These are phyloP conservation scores for Aureobasidium sp. DNA, from an alignment of 2,329 filamentous ascomycete genomes.

Conservation along the genomic window DNA sequence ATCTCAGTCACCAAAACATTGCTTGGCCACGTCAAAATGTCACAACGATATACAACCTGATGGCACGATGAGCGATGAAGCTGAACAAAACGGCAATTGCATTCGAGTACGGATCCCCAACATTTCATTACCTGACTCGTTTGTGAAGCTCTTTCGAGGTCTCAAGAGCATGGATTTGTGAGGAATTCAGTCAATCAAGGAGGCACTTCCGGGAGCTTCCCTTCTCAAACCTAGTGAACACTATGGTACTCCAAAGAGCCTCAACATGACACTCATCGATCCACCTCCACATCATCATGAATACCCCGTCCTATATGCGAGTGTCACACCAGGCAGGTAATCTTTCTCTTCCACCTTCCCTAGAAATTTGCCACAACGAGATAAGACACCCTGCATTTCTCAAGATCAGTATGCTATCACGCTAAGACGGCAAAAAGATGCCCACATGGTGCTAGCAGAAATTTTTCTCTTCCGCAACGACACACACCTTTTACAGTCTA, in stretches of 20 bases:
- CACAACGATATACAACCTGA: not conserved
- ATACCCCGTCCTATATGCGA: not conserved
- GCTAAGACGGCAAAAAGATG: not conserved
- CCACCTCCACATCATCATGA: not conserved
- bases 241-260: not conserved
- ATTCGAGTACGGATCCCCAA: not conserved
- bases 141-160: not conserved
- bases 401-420: not conserved
- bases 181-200: not conserved
- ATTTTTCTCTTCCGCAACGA: not conserved
- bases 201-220: not conserved
- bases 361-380: not conserved
- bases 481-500: too few relatives aligned
- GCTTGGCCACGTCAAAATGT: not conserved
- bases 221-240: not conserved
- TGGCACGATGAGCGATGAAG: not conserved
- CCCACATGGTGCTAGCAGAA: not conserved
- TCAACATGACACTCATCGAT: not conserved
- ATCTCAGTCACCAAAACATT: not conserved
- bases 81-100: not conserved
- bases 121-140: not conserved
- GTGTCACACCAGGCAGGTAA: not conserved
- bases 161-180: not conserved
- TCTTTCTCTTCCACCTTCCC: not conserved
- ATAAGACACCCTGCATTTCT: not conserved